A percentile compares a stretch with the other conserved stretches of the same genome.
These are phyloP conservation scores for Candida corydali DNA, from an alignment of 805 yeast genomes.

Conservation along the genomic window DNA sequence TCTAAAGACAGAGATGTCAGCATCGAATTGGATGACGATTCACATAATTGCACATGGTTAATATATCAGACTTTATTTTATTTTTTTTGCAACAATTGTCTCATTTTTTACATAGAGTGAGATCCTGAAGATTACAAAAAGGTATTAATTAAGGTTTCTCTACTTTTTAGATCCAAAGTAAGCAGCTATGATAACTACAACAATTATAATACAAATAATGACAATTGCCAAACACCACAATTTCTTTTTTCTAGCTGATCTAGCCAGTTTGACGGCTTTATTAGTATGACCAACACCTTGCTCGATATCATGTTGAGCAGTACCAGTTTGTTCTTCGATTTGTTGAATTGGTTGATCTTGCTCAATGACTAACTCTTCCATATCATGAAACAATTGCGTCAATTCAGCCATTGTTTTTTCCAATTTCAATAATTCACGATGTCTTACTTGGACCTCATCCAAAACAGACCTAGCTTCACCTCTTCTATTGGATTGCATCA, in stretches of 20 bases:
- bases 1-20: background rate
- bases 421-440: constrained; percentile 88
- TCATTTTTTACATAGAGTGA: too few relatives aligned
- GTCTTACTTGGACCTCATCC: constrained; percentile 94
- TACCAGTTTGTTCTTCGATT: constrained; percentile 73
- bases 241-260: constrained; percentile 86
- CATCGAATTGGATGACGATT: background rate
- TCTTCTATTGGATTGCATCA: constrained; percentile 78
- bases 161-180: constrained; percentile 36
- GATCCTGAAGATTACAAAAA: too few relatives aligned
- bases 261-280: constrained; percentile 84
- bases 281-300: constrained; percentile 92
- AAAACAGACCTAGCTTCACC: constrained; percentile 95
- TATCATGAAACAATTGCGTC: constrained; percentile 89
- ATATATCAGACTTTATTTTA: too few relatives aligned
- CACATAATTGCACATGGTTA: too few relatives aligned
- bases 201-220: constrained; percentile 53
- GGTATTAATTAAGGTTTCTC: background rate
- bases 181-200: constrained; percentile 68
- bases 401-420: constrained; percentile 95
- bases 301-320: constrained; percentile 88
- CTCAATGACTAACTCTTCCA: constrained; percentile 94
- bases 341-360: constrained; percentile 86
- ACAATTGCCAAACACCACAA: constrained; percentile 75
- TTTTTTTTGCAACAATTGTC: too few relatives aligned